phyloP scores from a whole-genome alignment of 352 stramenopile genomes.

The Globisporangium uncinulatum region DNA sequence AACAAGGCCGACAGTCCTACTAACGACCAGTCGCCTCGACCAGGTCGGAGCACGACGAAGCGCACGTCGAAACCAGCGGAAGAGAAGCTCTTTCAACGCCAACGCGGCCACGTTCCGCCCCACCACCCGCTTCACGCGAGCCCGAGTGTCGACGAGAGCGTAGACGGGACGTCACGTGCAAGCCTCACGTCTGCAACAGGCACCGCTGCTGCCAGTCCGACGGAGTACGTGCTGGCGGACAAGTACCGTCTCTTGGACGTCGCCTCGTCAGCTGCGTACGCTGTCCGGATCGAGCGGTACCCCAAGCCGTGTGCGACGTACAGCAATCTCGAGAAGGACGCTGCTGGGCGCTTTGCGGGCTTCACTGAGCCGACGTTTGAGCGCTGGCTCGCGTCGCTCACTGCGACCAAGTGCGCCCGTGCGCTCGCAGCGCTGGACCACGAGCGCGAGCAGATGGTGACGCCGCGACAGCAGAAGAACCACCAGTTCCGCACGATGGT shows the following conservation, averaged over 20 bases:
- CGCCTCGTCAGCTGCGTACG: constrained; percentile 64
- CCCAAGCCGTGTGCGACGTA: constrained; percentile 65
- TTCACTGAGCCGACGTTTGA: constrained; percentile 75
- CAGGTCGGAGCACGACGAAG: constrained; percentile 1
- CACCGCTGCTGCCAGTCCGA: constrained; percentile 10
- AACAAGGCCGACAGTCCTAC: constrained; percentile 16
- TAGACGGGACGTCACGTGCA: constrained; percentile 17
- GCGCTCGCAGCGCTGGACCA: constrained; percentile 46
- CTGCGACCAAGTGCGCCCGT: constrained; percentile 43
- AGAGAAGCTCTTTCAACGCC: constrained; percentile 59
- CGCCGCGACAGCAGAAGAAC: constrained; percentile 63
- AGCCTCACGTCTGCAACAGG: constrained; percentile 57
- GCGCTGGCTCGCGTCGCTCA: constrained; percentile 60
- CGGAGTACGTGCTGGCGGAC: constrained; percentile 58
- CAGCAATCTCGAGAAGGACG: constrained; percentile 57
- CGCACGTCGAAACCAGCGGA: constrained; percentile 27
- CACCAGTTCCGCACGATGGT: constrained; percentile 64
- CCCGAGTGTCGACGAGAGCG: constrained; percentile 38
- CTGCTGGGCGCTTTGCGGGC: constrained; percentile 28
- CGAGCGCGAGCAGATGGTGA: constrained; percentile 35
- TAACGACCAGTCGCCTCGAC: constrained; percentile 14
- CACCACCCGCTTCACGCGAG: constrained; percentile 11
- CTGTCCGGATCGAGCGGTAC: constrained; percentile 73
- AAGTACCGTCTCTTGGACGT: constrained; percentile 69
- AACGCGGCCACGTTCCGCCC: constrained; percentile 19